Base-by-base conservation (phyloP, 2,329 filamentous ascomycete genomes). In the Fusarium piperis region DNA sequence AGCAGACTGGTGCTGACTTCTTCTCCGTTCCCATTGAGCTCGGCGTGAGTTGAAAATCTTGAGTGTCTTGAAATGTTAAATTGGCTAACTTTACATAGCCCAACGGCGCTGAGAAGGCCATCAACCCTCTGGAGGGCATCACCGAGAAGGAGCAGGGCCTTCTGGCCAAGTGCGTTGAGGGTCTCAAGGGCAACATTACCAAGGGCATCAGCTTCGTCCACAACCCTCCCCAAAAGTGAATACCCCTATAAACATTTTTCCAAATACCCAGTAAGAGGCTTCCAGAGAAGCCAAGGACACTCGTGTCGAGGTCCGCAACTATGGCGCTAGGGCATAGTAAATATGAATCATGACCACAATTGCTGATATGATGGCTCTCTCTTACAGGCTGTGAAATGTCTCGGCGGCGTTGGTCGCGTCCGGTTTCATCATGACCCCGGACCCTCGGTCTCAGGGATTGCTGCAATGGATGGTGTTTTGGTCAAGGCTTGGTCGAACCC, bases 1-100 rank as follows among this genome's bases (percentile, higher is more conserved):
- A 97, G 88, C 90, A 91, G 79, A 94, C 92, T 69, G 95, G 94
- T 76, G 84, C 89, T 72, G 95, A 99, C 63, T 99, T 93, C 88
- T 99, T 99, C 90, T 97, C 96, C 65, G 94, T 97, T 62, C 95
- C 95, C 68, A 90, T 98, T 76, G 94, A 97, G 86, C 94, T 99
- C 76, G 96, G 96, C 80, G 94, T 97, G 92, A 86, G 93, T 88
- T 62, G 10, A 38, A 59, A 55, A 12, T 48, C 26, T 52, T 33
- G 10, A 20, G 18, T 62, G 44, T 65, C 36, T 64, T 61, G 18
- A 61, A 64, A 56, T 62, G 55, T 51, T 48, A 52, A 56, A 74
- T 78, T 67, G 75, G 74, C 82, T 80, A 73, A 79, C 73, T 75
- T 23, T 65, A 48, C 46, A 63, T 65, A 97, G 94, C 87, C 90